phyloP scores from a whole-genome alignment of 1,284 basidiomycete species.

The Mycena sp. region DNA sequence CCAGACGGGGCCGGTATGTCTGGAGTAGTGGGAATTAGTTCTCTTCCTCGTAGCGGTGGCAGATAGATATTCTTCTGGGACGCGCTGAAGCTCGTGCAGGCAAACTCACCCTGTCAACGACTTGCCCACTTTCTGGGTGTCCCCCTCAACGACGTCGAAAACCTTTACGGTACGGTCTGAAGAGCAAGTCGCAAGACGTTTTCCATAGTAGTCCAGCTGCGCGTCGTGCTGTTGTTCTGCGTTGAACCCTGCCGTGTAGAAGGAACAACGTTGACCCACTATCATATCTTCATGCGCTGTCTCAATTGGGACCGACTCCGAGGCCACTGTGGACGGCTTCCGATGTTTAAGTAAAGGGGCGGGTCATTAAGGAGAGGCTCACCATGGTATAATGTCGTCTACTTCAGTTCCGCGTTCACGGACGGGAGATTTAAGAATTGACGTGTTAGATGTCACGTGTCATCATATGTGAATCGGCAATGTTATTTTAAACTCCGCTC shows the following conservation, averaged over 20 bases:
- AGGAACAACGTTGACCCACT: constrained; percentile 61
- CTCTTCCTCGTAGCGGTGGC: too few species aligned
- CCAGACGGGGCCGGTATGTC: constrained; percentile 98
- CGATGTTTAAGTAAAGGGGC: too few species aligned
- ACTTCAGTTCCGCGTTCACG: too few species aligned
- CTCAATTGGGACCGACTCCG: constrained; percentile 84
- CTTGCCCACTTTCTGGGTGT: constrained; percentile 76
- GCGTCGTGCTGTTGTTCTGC: constrained; percentile 84
- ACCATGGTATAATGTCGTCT: too few species aligned
- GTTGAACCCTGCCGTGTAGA: not conserved
- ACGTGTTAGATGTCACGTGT: too few species aligned
- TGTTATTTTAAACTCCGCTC: too few species aligned
- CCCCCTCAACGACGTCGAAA: constrained; percentile 94
- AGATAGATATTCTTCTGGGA: not conserved
- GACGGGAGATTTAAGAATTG: too few species aligned
- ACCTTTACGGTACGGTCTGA: constrained; percentile 96
- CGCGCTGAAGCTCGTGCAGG: not conserved
- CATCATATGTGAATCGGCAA: too few species aligned
- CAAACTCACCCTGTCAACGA: constrained; percentile 85
- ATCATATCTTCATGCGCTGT: constrained; percentile 97
- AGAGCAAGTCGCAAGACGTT: constrained; percentile 95
- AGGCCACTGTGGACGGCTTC: constrained; percentile 65
- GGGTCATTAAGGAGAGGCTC: too few species aligned
- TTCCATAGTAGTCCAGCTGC: constrained; percentile 97
- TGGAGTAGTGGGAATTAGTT: too few species aligned